These are phyloP conservation scores for Lepiota subincarnata DNA, from an alignment of 768 basidiomycete genomes.

Conservation along the genomic window DNA sequence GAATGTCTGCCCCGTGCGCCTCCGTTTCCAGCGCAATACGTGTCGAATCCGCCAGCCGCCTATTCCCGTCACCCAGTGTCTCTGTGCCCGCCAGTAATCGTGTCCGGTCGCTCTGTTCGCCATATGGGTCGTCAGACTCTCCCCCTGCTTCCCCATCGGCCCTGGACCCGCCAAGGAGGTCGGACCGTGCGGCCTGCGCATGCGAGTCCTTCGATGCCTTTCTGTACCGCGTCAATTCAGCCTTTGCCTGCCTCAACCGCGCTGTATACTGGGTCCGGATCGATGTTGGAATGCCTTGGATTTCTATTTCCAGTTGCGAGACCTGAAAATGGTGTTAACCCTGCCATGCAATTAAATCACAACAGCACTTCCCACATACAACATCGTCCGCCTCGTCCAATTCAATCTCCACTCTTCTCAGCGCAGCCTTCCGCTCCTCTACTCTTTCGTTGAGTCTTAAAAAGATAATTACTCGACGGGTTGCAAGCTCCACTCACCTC, in stretches of 20 bases:
- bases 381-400: slow-evolving; percentile 95
- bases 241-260: slow-evolving; percentile 65
- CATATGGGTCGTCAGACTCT: slow-evolving; percentile 71
- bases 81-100: slow-evolving; percentile 72
- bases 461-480: background rate
- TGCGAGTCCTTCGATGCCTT: slow-evolving; percentile 73
- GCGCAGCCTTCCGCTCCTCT: slow-evolving; percentile 80
- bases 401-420: slow-evolving; percentile 82
- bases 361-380: slow-evolving; percentile 38
- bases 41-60: slow-evolving; percentile 74
- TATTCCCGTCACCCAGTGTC: slow-evolving; percentile 67
- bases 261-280: slow-evolving; percentile 65
- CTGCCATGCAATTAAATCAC: background rate
- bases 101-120: slow-evolving; percentile 57
- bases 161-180: slow-evolving; percentile 41
- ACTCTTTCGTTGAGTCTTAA: background rate
- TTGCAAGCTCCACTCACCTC: slow-evolving; percentile 45
- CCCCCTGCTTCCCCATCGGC: slow-evolving; percentile 1
- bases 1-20: slow-evolving; percentile 83
- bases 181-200: slow-evolving; percentile 58
- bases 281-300: slow-evolving; percentile 86
- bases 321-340: slow-evolving; percentile 46
- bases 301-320: slow-evolving; percentile 92
- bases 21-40: slow-evolving; percentile 92
- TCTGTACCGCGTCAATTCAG: slow-evolving; percentile 71